These are phyloP conservation scores for Cornus suecica DNA, from an alignment of 148 eudicot genomes.

Conservation along the genomic window DNA sequence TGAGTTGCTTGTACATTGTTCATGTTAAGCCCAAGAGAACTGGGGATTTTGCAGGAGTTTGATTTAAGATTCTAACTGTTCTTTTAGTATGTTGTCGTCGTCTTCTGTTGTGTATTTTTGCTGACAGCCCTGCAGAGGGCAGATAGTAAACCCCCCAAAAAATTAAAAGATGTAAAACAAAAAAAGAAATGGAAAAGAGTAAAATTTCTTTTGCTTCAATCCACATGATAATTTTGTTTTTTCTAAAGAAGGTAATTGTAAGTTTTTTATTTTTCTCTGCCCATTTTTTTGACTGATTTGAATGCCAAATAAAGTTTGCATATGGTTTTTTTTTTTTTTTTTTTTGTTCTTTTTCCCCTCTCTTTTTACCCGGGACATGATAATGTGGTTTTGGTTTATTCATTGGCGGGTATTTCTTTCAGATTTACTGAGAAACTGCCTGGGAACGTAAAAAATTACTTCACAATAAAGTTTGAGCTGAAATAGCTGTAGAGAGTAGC, in stretches of 20 bases:
- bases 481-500: too few relatives aligned
- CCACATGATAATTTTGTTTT: neutral
- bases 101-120: slow-evolving; percentile 11
- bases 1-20: slow-evolving; percentile 22
- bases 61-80: slow-evolving; percentile 7
- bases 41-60: slow-evolving; percentile 17
- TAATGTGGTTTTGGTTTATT: neutral
- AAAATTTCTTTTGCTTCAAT: slow-evolving; percentile 6
- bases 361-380: neutral
- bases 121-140: neutral
- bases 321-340: too few relatives aligned
- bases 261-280: neutral
- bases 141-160: neutral
- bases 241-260: neutral
- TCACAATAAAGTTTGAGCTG: neutral
- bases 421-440: neutral
- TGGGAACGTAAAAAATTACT: neutral
- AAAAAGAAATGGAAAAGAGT: neutral
- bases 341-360: too few relatives aligned
- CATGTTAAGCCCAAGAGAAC: slow-evolving; percentile 6
- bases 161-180: neutral
- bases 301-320: neutral
- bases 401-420: neutral
- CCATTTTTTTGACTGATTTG: neutral
- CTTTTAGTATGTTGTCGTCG: neutral